Evolutionary conservation across 768 basidiomycete species (phyloP).

Genomic region (Lepiota brunneoincarnata): DNA sequence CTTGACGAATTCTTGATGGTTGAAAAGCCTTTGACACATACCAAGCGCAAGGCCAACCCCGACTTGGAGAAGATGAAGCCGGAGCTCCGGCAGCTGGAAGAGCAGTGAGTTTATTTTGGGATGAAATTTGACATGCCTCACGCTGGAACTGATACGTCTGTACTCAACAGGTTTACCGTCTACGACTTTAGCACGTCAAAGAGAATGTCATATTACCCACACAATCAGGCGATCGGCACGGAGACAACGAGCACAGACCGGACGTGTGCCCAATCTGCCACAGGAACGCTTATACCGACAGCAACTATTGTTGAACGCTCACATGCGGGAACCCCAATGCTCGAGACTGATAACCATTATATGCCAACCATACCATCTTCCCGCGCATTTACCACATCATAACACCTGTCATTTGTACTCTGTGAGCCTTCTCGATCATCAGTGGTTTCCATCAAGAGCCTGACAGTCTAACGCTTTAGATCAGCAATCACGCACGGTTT

Average conservation of each 20-base stretch:
- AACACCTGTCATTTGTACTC: not conserved
- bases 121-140: not conserved
- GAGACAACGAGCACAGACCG: slow-evolving; percentile 40
- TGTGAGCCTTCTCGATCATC: slow-evolving; percentile 4
- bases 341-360: slow-evolving; percentile 29
- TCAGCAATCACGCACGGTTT: not conserved
- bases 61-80: slow-evolving; percentile 88
- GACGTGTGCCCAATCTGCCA: slow-evolving; percentile 39
- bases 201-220: slow-evolving; percentile 85
- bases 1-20: slow-evolving; percentile 96
- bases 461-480: not conserved
- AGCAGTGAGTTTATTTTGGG: slow-evolving; percentile 60
- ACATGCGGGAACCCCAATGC: slow-evolving; percentile 40
- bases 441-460: not conserved
- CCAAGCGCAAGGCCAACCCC: slow-evolving; percentile 84
- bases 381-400: not conserved
- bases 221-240: slow-evolving; percentile 58
- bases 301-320: slow-evolving; percentile 49
- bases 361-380: slow-evolving; percentile 20
- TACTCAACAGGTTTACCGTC: slow-evolving; percentile 67
- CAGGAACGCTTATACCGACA: slow-evolving; percentile 41
- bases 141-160: not conserved
- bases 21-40: slow-evolving; percentile 95
- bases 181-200: slow-evolving; percentile 79
- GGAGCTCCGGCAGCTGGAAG: slow-evolving; percentile 89